Conservation (phyloP, 2,329 filamentous ascomycete species). For the Fusarium poae region DNA sequence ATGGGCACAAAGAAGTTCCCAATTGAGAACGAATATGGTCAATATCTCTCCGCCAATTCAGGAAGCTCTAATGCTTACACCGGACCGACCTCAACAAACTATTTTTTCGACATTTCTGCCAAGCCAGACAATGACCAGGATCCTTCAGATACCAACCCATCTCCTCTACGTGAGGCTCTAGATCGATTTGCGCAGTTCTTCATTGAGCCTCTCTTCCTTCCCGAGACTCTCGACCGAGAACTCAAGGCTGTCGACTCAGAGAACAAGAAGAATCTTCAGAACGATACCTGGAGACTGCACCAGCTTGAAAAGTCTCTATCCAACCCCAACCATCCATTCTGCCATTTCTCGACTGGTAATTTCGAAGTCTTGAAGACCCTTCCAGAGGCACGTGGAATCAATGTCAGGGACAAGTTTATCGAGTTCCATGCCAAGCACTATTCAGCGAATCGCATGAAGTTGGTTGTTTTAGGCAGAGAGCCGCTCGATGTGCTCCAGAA, state of each 20-base stretch:
- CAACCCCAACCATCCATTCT: conserved; percentile 88
- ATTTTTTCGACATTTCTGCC: conserved; percentile 95
- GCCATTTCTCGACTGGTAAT: conserved; percentile 92
- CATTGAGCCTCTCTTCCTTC: conserved; percentile 86
- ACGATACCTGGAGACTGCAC: conserved; percentile 86
- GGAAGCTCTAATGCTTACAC: conserved; percentile 97
- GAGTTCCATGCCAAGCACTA: conserved; percentile 91
- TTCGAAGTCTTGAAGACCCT: conserved; percentile 86
- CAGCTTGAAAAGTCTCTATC: conserved; percentile 91
- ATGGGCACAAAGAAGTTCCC: conserved; percentile 99
- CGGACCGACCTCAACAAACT: conserved; percentile 92
- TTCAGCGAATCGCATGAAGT: conserved; percentile 93
- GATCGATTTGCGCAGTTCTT: conserved; percentile 97
- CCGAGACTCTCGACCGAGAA: conserved; percentile 87
- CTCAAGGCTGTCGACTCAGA: conserved; percentile 92
- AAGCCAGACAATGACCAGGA: conserved; percentile 74
- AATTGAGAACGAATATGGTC: conserved; percentile 93
- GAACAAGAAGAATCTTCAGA: conserved; percentile 97
- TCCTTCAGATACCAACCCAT: conserved; percentile 67
- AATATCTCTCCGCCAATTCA: conserved; percentile 90
- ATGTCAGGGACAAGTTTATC: conserved; percentile 91
- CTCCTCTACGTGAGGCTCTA: conserved; percentile 80
- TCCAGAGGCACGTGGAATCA: conserved; percentile 82
- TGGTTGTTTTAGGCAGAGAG: conserved; percentile 87
- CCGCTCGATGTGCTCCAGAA: conserved; percentile 82